Percentiles rank a stretch among this genome's conserved stretches.
These are phyloP conservation scores for Neurospora tetrasperma DNA, from an alignment of 495 filamentous ascomycete species.

Conservation along the genomic window DNA sequence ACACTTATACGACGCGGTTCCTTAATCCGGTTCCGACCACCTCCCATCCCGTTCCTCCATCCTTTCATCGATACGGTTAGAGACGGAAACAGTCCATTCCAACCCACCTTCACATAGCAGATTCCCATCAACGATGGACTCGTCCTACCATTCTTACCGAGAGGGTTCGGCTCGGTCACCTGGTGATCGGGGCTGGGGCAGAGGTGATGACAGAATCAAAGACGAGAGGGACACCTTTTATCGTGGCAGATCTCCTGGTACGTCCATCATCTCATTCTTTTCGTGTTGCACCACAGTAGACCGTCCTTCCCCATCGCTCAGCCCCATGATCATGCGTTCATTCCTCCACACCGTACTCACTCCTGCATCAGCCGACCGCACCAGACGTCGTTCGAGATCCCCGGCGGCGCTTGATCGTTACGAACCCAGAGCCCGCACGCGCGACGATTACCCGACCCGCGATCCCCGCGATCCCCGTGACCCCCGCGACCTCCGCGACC, in stretches of 20 bases:
- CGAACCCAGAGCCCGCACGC: constrained; percentile 52
- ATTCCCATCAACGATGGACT: constrained; percentile 29
- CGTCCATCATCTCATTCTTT: constrained; percentile 19
- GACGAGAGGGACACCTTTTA: constrained; percentile 46
- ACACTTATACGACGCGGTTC: not conserved
- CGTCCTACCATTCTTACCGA: constrained; percentile 28
- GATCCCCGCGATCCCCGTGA: not conserved
- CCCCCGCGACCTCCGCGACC: constrained; percentile 13
- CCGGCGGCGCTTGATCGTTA: constrained; percentile 62
- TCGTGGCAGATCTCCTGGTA: constrained; percentile 47
- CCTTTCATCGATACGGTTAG: not conserved
- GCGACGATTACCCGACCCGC: constrained; percentile 51
- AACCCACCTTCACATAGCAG: constrained; percentile 3
- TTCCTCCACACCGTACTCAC: constrained; percentile 5
- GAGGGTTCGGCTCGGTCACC: constrained; percentile 40
- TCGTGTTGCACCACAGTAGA: not conserved
- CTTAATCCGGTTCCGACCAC: not conserved
- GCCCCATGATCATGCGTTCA: constrained; percentile 1
- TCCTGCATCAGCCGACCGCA: constrained; percentile 29
- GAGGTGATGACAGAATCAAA: constrained; percentile 39
- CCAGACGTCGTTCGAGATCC: constrained; percentile 58
- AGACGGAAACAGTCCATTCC: constrained; percentile 2
- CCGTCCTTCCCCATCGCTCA: not conserved
- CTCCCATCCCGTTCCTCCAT: not conserved
- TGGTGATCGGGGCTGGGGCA: constrained; percentile 36